Conservation (phyloP, 306 rosid genomes). For the Cotoneaster glaucophyllus region DNA sequence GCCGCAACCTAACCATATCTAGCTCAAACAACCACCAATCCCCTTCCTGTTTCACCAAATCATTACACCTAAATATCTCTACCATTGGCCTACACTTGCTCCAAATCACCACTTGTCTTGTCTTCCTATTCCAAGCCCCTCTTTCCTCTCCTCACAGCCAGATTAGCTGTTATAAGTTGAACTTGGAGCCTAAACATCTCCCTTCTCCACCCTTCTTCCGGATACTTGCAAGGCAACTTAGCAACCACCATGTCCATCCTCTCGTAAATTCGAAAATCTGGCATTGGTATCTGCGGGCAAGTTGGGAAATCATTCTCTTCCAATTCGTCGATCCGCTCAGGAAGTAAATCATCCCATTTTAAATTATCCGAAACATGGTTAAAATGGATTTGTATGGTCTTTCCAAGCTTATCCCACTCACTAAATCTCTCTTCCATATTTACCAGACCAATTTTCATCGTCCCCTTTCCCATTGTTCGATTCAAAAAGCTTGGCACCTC, state of each 20-base stretch:
- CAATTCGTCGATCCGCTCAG: conserved; percentile 88
- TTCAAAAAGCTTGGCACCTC: conserved; percentile 50
- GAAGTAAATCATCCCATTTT: conserved; percentile 83
- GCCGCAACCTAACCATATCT: conserved; percentile 44
- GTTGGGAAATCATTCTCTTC: conserved; percentile 70
- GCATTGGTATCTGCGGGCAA: conserved; percentile 83
- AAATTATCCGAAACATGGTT: conserved; percentile 53
- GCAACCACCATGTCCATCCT: conserved; percentile 63
- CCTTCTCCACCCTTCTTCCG: conserved; percentile 62
- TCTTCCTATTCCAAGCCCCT: conserved; percentile 40
- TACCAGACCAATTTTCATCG: conserved; percentile 62
- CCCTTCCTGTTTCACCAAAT: conserved; percentile 53
- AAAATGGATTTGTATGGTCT: conserved; percentile 26
- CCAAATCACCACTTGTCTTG: conserved; percentile 41
- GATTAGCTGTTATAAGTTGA: conserved; percentile 57
- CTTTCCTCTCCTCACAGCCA: conserved; percentile 55
- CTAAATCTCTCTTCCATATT: conserved; percentile 52
- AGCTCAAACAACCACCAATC: conserved; percentile 79
- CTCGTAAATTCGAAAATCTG: conserved; percentile 33
- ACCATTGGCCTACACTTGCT: conserved; percentile 88
- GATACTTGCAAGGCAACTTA: conserved; percentile 62
- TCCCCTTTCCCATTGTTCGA: conserved; percentile 40
- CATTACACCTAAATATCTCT: conserved; percentile 68
- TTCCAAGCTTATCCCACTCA: conserved; percentile 45
- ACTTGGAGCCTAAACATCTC: conserved; percentile 71